phyloP scores from a whole-genome alignment of 148 eudicot species.

The Oxyria digyna region DNA sequence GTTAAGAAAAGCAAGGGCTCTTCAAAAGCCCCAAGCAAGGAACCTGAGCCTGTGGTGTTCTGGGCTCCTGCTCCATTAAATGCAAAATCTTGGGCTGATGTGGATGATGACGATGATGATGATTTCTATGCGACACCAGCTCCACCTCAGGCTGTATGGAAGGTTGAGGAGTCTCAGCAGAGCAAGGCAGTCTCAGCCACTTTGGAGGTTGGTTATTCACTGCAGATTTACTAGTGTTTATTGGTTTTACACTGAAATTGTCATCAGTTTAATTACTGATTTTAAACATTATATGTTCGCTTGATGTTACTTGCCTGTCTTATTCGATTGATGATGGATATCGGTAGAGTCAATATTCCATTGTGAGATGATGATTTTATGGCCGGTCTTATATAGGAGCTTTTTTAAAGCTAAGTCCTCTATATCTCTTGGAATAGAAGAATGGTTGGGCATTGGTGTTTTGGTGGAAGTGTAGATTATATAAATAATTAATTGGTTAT shows the following conservation, averaged over 20 bases:
- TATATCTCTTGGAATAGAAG: not conserved
- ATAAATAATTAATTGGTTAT: not conserved
- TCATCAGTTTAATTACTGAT: not conserved
- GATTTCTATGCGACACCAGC: constrained; percentile 82
- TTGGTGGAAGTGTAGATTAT: not conserved
- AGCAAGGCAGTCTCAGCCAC: constrained; percentile 12
- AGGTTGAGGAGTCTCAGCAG: constrained; percentile 16
- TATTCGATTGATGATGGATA: not conserved
- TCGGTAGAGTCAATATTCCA: not conserved
- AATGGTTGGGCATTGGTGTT: not conserved
- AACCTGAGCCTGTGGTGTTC: constrained; percentile 31
- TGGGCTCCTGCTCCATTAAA: constrained; percentile 71
- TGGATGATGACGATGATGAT: constrained; percentile 91
- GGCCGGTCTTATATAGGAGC: not conserved
- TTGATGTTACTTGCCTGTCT: not conserved
- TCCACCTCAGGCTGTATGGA: constrained; percentile 65
- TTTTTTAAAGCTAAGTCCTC: not conserved
- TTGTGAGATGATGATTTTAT: not conserved
- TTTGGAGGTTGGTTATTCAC: constrained; percentile 27
- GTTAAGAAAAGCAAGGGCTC: constrained; percentile 44
- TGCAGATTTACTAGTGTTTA: not conserved
- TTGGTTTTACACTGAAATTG: not conserved
- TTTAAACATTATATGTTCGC: not conserved
- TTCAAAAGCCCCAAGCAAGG: constrained; percentile 28
- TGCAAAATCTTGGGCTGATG: constrained; percentile 87